Evolutionary conservation across 768 basidiomycete species (phyloP).

Genomic region (Leccinum uliginosum): DNA sequence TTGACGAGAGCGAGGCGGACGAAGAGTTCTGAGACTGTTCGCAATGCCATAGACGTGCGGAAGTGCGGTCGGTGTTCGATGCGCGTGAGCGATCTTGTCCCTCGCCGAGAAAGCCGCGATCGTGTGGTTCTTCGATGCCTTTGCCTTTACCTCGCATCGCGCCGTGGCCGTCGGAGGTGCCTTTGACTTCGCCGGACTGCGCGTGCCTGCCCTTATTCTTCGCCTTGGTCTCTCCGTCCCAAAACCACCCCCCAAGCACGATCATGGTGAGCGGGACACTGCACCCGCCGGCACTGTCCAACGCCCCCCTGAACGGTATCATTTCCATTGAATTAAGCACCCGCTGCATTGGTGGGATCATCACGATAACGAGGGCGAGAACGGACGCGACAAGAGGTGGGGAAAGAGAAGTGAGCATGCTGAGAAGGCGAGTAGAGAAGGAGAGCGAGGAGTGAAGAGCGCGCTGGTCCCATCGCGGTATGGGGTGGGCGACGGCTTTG

Average conservation of each 20-base stretch:
- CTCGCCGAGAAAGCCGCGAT: neutral
- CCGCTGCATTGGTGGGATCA: constrained; percentile 71
- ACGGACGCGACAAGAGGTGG: constrained; percentile 82
- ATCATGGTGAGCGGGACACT: constrained; percentile 87
- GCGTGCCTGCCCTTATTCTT: neutral
- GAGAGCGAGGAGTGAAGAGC: neutral
- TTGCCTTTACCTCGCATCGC: constrained; percentile 8
- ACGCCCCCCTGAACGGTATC: constrained; percentile 62
- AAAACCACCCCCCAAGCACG: constrained; percentile 92
- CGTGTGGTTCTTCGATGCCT: neutral
- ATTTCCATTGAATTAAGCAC: constrained; percentile 55
- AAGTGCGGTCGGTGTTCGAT: neutral
- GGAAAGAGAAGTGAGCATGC: constrained; percentile 66
- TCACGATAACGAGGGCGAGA: constrained; percentile 70
- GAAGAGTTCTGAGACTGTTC: constrained; percentile 10
- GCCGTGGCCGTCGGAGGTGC: neutral
- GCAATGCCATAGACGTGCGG: neutral
- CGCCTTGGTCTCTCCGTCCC: constrained; percentile 31
- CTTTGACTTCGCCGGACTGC: neutral
- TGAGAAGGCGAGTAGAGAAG: neutral
- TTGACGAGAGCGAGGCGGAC: constrained; percentile 16
- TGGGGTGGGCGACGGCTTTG: neutral
- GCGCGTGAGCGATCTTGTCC: neutral
- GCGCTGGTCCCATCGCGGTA: constrained; percentile 5
- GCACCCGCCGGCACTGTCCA: constrained; percentile 66